Percentiles rank a stretch among this genome's conserved stretches.
Evolutionary conservation across 176 grass and related monocot species (phyloP).

Genomic region (Cenchrus purpureus): DNA sequence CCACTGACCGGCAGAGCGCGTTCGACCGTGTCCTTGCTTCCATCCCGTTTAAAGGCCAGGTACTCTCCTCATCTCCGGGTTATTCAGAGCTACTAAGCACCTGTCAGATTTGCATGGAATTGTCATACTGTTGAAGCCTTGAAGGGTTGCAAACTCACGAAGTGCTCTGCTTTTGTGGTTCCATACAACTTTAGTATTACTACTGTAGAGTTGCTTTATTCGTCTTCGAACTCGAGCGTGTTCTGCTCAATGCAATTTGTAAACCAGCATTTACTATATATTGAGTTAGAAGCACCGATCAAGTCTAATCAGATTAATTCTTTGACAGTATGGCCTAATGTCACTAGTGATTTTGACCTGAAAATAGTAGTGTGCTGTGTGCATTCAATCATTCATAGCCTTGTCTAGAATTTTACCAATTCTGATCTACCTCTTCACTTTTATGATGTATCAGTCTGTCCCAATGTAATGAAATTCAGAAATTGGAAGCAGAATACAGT

Average conservation of each 20-base stretch:
- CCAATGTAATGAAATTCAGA: neutral
- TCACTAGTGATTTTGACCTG: neutral
- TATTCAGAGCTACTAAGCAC: neutral
- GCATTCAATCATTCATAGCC: neutral
- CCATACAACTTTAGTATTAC: neutral
- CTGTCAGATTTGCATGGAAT: neutral
- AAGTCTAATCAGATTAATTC: neutral
- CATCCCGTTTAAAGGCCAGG: conserved; percentile 98
- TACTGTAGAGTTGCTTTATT: neutral
- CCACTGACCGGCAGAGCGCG: conserved; percentile 92
- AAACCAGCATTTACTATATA: neutral
- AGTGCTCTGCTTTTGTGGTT: neutral
- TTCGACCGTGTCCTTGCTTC: conserved; percentile 93
- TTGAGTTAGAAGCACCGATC: neutral
- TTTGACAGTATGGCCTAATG: neutral
- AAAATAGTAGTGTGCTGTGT: neutral
- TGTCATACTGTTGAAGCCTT: neutral
- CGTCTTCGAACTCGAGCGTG: neutral
- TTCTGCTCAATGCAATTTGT: neutral
- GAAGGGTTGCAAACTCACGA: neutral
- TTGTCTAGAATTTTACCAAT: neutral
- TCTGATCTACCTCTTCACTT: neutral
- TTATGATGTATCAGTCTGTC: neutral
- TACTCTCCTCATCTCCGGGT: conserved; percentile 5
- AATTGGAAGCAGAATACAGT: neutral